Evolutionary conservation across 2,329 filamentous ascomycete species (phyloP), one percentile per base, ranked within the genome.

Genomic region (Clonostachys sp.): DNA sequence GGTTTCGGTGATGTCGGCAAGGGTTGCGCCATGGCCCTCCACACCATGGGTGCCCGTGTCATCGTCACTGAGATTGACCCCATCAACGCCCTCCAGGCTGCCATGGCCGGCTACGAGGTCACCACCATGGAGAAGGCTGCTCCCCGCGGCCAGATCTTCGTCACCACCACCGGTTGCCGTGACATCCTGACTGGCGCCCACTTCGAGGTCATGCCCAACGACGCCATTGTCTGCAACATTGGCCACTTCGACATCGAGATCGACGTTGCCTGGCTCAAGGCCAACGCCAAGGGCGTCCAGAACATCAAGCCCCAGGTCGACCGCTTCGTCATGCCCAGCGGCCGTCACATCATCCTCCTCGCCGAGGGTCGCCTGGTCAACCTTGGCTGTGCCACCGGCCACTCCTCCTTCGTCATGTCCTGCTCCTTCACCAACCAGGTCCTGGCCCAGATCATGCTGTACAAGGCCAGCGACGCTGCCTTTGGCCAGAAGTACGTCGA

Each of bases 391-490:
- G 94, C 94, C 68, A 99, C 94, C 56, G 94, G 94, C 60, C 94
- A 99, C 87, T 96, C 91, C 60, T 97, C 92, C 46, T 99, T 99
- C 75, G 94, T 99, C 59, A 97, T 99, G 94, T 96, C 91, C 63
- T 99, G 94, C 87, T 97, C 92, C 56, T 99, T 99, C 87, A 95
- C 91, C 83, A 99, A 99, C 87, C 94, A 99, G 83, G 94, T 97
- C 63, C 89, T 99, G 71, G 94, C 94, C 59, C 94, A 99, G 81
- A 97, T 99, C 78, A 87, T 95, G 80, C 80, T 99, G 65, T 99
- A 75, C 88, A 97, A 97, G 87, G 86, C 84, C 64, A 80, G 86
- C 63, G 91, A 97, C 69, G 82, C 81, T 68, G 86, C 78, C 49
- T 99, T 95, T 71, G 83, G 86, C 74, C 78, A 89, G 76, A 96